Evolutionary conservation across 441 rosid genomes (phyloP), one percentile per base, ranked within the genome.

Genomic region (Heliophila coronopifolia): DNA sequence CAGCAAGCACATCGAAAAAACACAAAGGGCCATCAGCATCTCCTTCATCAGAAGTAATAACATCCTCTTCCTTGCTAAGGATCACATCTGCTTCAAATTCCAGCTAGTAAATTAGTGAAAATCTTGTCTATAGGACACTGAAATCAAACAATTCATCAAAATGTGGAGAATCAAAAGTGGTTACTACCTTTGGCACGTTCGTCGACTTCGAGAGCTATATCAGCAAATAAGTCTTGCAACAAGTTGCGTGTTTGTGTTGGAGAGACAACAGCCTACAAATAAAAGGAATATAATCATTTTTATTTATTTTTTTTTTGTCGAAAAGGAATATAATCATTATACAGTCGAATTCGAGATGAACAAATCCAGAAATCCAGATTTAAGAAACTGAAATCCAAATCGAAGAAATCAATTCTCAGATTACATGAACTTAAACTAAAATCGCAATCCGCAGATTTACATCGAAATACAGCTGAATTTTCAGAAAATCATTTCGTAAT

Each of bases 131-230:
- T 9, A 50, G n/a, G 10, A 42, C 7, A 50, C 18, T 11, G 31
- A 23, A 11, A 59, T 15, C 20, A 16, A 7, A 38, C 2, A 10
- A 16, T 18, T 36, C 8, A 24, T 9, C 19, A 22, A 38, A 31
- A 16, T 23, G 45, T 7, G 15, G 14, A 45, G 26, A 9, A n/a
- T 2, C 2, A 37, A 34, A 33, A 39, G 35, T 24, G 46, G 34
- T 26, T 31, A 92, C 99, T n/a, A n/a, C n/a, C 95, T 80, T 67
- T 84, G 31, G 99, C 95, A 36, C 83, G 83, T 17, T 88, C 88
- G 69, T 92, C 99, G 10, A 92, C 86, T 75, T 86, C 94, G 41
- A 92, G 67, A 66, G 99, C 97, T 57, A 88, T 74, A 55, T 88
- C 99, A 15, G 99, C 94, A 54, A 92, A 88, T 62, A 92, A 66